phyloP scores from a whole-genome alignment of 768 basidiomycete species.

The Trametes cinnabarina region DNA sequence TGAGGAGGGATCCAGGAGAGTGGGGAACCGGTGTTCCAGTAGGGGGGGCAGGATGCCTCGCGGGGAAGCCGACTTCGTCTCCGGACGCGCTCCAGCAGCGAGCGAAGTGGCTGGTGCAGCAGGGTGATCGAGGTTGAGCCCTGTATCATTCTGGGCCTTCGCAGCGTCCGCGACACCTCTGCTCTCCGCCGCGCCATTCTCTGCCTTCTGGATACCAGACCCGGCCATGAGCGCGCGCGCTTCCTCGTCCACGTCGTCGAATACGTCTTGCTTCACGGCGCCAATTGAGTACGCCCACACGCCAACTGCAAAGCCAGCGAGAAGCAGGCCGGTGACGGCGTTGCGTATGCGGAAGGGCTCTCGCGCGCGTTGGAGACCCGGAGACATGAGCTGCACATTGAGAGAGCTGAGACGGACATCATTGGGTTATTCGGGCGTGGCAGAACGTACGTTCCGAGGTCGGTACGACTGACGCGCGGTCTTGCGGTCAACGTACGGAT shows the following conservation, averaged over 20 bases:
- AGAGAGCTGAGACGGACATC: not conserved
- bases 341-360: conserved; percentile 80
- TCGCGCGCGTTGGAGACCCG: conserved; percentile 83
- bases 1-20: conserved; percentile 54
- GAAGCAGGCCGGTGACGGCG: conserved; percentile 67
- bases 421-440: not conserved
- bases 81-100: not conserved
- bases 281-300: conserved; percentile 93
- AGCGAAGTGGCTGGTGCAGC: not conserved
- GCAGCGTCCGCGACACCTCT: conserved; percentile 25
- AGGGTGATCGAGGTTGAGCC: not conserved
- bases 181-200: conserved; percentile 33
- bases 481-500: conserved; percentile 36
- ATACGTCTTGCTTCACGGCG: conserved; percentile 92
- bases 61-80: not conserved
- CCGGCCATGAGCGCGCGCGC: conserved; percentile 51
- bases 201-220: conserved; percentile 24
- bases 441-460: conserved; percentile 36
- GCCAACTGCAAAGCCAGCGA: conserved; percentile 73
- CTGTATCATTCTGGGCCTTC: conserved; percentile 5
- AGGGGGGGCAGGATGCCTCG: conserved; percentile 47
- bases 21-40: conserved; percentile 46
- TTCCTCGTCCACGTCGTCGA: conserved; percentile 83
- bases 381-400: conserved; percentile 71
- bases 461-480: conserved; percentile 36